Evolutionary conservation across 805 yeast genomes (phyloP), one percentile per base, ranked within the genome.

Genomic region (Wickerhamomyces ciferrii): DNA sequence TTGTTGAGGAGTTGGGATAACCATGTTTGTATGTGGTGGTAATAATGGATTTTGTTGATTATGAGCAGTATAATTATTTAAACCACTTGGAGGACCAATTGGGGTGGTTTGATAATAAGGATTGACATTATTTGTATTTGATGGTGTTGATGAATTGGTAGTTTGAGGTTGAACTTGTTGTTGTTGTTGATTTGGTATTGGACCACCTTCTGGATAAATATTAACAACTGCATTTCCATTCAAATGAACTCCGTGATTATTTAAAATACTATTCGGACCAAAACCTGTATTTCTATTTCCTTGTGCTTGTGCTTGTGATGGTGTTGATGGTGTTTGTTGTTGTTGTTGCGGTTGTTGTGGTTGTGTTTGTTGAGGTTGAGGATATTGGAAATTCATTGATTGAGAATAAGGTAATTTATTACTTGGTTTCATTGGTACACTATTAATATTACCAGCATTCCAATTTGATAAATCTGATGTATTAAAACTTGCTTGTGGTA

Each of bases 261-360:
- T 37, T 20, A 37, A 14, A 11, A 37, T 37, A 13, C 20, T 41
- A 23, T 23, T 20, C 24, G 35, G 29, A 10, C 29, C 23, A 19
- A n/a, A 31, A 5, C 21, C 38, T 11, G 38, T 3, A 19, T 18
- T 18, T 19, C 23, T 18, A 11, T 18, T 35, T 20, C 3, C 29
- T 13, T 14, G 10, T 37, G 18, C 2, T 40, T 23, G 25, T 10
- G 42, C 31, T 18, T 39, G 53, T n/a, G 47, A 43, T 32, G 44
- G 52, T 6, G 47, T 50, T 23, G 44, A 45, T 21, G 43, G 46
- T 18, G 46, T n/a, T 9, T 32, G 49, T 21, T 31, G 43, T 32
- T 24, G 47, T 5, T 23, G 41, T 32, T 45, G 53, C 9, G 35
- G 43, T 20, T 47, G 43, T 10, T 17, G 36, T n/a, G 37, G 46